Base-by-base conservation (phyloP, 75 land plant genomes). In the Chamaecyparis obtusa region DNA sequence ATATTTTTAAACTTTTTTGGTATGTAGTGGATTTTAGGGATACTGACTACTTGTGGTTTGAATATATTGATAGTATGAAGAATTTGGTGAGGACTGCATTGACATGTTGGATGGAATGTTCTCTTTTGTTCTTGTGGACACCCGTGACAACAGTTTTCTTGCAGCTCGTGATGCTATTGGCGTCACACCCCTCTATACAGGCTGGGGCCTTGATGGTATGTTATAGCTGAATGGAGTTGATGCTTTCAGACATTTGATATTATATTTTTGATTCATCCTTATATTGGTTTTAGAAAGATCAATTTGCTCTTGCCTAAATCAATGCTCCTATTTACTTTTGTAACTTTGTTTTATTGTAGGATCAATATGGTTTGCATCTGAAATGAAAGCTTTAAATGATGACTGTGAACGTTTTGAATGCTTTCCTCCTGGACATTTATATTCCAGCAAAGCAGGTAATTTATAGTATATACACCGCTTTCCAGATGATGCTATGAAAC, bases 81-180 rank as follows among this genome's bases (percentile, higher is more conserved):
- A 96, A 81, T 85, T 94, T 91, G 99, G 99, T 74, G 99, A 97
- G 88, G 93, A 95, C 9, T 94, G 94, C 89, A 92, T 98, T 37
- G 88, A 93, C 86, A 93, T 94, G 95, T 89, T 98, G 88, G 99
- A 98, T 88, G 99, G 99, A 11, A 96, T 98, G 93, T 98, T 97
- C 89, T 98, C 99, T 16, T 98, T 98, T 88, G 99, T 98, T n/a
- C 90, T 98, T 49, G 93, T 94, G 81, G 99, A 98, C 87, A 94
- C 96, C 16, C 97, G 95, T 30, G 95, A 97, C 88, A 94, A 97
- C 71, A 95, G 94, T 60, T 98, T 93, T 87, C 91, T 98, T 89
- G 99, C 94, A 88, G 99, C 99, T 90, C 95, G 99, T 33, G 99
- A 98, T 91, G 95, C 97, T 16, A 97, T 98, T 90, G 99, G 99